phyloP scores from a whole-genome alignment of 2,329 filamentous ascomycete genomes.

The Chrysoporthe cubensis region DNA sequence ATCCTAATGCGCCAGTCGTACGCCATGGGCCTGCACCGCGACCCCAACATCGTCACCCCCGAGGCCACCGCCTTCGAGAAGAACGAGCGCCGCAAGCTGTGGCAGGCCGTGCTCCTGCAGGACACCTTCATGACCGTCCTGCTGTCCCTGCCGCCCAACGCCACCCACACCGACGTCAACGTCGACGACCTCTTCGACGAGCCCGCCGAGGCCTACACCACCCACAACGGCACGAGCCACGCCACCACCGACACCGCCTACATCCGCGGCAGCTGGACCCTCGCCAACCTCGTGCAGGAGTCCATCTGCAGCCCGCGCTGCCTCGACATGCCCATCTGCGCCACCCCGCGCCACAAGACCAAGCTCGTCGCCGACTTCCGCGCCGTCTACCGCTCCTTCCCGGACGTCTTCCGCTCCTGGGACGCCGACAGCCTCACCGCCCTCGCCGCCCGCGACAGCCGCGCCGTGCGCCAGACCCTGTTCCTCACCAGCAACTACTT shows the following conservation, averaged over 20 bases:
- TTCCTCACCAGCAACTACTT: conserved; percentile 83
- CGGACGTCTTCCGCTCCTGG: conserved; percentile 70
- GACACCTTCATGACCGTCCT: conserved; percentile 82
- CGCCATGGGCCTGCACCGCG: conserved; percentile 79
- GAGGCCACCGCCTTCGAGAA: conserved; percentile 72
- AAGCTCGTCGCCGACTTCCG: conserved; percentile 72
- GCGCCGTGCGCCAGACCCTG: conserved; percentile 73
- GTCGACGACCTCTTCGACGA: conserved; percentile 75
- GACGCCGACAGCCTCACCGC: conserved; percentile 62
- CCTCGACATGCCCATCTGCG: conserved; percentile 72
- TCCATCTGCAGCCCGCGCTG: conserved; percentile 76
- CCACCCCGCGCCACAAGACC: conserved; percentile 69
- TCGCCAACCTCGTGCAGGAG: conserved; percentile 78
- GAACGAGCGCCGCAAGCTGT: conserved; percentile 77
- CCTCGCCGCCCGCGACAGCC: conserved; percentile 62
- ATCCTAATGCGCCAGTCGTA: conserved; percentile 78
- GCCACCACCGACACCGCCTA: conserved; percentile 71
- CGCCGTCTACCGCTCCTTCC: conserved; percentile 73
- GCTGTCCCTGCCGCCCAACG: conserved; percentile 75
- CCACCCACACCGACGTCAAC: conserved; percentile 78
- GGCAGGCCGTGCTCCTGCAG: conserved; percentile 80
- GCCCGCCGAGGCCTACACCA: conserved; percentile 40
- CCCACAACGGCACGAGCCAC: conserved; percentile 57
- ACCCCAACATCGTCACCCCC: conserved; percentile 74
- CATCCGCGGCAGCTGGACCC: conserved; percentile 76